Conservation (phyloP, 2,329 filamentous ascomycete species). For the Diaporthe australafricana region DNA sequence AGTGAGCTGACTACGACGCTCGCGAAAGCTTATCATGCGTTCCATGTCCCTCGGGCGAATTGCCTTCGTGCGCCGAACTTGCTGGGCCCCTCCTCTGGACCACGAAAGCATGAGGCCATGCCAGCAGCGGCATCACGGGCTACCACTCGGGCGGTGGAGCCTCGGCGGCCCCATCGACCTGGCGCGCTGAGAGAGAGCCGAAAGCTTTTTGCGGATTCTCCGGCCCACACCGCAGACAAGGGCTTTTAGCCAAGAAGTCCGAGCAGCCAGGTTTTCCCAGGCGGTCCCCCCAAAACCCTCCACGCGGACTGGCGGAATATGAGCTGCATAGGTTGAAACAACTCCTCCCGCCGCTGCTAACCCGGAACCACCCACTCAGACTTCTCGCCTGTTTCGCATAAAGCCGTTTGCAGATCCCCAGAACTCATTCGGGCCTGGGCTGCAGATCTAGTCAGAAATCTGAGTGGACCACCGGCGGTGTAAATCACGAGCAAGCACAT, state of each 20-base stretch:
- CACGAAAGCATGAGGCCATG: not conserved
- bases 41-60: not conserved
- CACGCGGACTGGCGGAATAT: slow-evolving; percentile 9
- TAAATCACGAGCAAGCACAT: not conserved
- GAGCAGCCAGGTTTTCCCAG: not conserved
- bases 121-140: not conserved
- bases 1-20: slow-evolving; percentile 17
- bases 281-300: slow-evolving; percentile 16
- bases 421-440: slow-evolving; percentile 5
- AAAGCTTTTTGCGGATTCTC: not conserved
- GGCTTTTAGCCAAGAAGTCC: slow-evolving; percentile 9
- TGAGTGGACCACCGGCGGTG: slow-evolving; percentile 11
- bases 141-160: not conserved
- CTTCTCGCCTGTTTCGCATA: slow-evolving; percentile 34
- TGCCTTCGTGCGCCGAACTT: not conserved
- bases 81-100: not conserved
- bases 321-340: slow-evolving; percentile 34
- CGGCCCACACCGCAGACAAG: slow-evolving; percentile 11
- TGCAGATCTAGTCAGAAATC: slow-evolving; percentile 20
- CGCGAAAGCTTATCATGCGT: slow-evolving; percentile 28
- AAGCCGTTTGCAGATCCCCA: slow-evolving; percentile 33
- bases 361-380: slow-evolving; percentile 31
- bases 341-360: slow-evolving; percentile 20
- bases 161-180: slow-evolving; percentile 1
- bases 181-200: not conserved